Evolutionary conservation across 1,139 yeast species (phyloP).

Genomic region (Candida frijolesensis): DNA sequence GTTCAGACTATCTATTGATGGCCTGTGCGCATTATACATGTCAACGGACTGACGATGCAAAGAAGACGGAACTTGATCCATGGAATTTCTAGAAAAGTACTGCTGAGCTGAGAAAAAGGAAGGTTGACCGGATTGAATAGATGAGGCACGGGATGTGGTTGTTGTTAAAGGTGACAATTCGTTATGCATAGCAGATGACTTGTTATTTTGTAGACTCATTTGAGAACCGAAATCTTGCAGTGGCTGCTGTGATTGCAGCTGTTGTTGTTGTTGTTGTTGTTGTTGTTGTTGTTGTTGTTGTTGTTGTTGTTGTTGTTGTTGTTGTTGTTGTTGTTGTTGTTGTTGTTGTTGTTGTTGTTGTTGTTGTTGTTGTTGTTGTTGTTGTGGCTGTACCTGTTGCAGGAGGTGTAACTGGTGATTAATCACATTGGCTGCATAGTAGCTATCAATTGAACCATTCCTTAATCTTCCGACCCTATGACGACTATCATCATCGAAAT

Average conservation of each 20-base stretch:
- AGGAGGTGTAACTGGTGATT: conserved; percentile 13
- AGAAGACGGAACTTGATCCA: conserved; percentile 35
- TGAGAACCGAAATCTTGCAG: conserved; percentile 10
- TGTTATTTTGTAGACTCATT: conserved; percentile 8
- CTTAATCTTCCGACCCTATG: conserved; percentile 16
- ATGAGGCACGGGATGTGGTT: conserved; percentile 48
- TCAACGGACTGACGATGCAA: conserved; percentile 40
- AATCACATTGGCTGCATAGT: conserved; percentile 19
- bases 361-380: conserved; percentile 4
- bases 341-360: conserved; percentile 5
- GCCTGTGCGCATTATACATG: conserved; percentile 18
- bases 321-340: conserved; percentile 3
- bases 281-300: conserved; percentile 6
- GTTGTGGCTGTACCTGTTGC: conserved; percentile 11
- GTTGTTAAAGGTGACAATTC: conserved; percentile 50
- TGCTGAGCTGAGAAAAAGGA: conserved; percentile 51
- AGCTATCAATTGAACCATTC: conserved; percentile 21
- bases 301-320: conserved; percentile 8
- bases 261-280: background rate
- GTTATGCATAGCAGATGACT: conserved; percentile 13
- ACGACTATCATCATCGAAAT: conserved; percentile 16
- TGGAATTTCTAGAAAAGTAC: conserved; percentile 38
- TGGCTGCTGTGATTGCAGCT: background rate
- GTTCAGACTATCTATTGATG: conserved; percentile 22
- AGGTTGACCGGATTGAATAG: conserved; percentile 47